Evolutionary conservation across 371 early-diverging fungal species (phyloP), one percentile per base, ranked within the genome.

Genomic region (Fennellomyces sp.): DNA sequence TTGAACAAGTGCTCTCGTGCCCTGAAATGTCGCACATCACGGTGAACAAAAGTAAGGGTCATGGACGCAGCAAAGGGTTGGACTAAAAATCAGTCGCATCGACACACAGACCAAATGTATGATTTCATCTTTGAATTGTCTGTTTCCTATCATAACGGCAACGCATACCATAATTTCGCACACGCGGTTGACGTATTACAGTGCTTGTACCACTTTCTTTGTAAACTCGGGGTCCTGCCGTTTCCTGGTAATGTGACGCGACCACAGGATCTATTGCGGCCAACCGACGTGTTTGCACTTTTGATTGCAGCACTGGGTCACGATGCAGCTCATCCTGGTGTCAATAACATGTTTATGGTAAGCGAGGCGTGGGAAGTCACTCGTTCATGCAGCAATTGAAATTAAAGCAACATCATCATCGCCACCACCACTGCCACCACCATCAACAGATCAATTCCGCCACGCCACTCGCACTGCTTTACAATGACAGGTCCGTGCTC

Each of bases 131-230:
- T 82, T 35, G 84, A 86, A 23, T 63, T 89, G 35, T 76, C 81
- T 47, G 78, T 79, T 30, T 79, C 84, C 2, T 91, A 91, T 68
- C 88, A 88, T 69, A 80, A 84, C 25, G 83, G 78, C 52, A 93
- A 93, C 65, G 87, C 90, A 13, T 92, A 92, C 68, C 94, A 94
- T 71, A 93, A 92, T 76, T 90, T 92, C 70, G 81, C 82, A 25
- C 94, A 94, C 74, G 93, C 94, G 2, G 88, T 92, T 11, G 94
- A 94, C 68, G 93, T 93, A n/a, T 71, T 92, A 17, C 94, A 94
- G 70, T 84, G 90, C 54, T 80, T 86, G 5, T 91, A 82, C 58
- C 89, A 83, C 69, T 85, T 90, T 58, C 67, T 92, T 58, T 81
- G 86, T 67, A 67, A 81, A 48, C 70, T 89, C 54, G 88, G 83